Evolutionary conservation across 2,329 filamentous ascomycete species (phyloP).

Genomic region (Helicocarpus griseus): DNA sequence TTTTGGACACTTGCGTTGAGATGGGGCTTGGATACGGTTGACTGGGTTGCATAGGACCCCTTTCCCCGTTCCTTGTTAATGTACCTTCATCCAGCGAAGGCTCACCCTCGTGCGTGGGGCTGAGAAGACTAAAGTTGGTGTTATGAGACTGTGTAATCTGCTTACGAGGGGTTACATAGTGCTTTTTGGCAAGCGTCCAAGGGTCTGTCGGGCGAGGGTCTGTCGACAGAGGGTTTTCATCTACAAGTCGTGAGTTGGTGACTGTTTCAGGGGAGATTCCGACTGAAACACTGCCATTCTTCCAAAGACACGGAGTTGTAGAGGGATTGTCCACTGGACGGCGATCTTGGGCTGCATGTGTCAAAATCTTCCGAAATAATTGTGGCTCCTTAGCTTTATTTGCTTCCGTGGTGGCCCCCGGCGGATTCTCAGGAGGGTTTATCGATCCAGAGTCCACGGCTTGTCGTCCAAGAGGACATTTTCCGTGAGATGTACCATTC

Average conservation of each 20-base stretch:
- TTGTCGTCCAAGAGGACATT: not conserved
- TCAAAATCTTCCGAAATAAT: not conserved
- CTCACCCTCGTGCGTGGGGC: conserved; percentile 8
- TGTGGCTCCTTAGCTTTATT: not conserved
- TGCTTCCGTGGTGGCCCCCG: not conserved
- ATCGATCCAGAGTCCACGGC: not conserved
- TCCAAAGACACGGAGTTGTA: not conserved
- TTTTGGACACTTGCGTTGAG: not conserved
- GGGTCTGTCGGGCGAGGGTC: conserved; percentile 19
- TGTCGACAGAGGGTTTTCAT: not conserved
- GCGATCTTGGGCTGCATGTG: not conserved
- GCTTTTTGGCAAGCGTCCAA: conserved; percentile 28
- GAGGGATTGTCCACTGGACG: not conserved
- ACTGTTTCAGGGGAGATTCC: not conserved
- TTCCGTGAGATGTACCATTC: conserved; percentile 1
- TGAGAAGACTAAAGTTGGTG: conserved; percentile 12
- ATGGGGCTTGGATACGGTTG: not conserved
- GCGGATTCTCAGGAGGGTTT: not conserved
- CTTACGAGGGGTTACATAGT: conserved; percentile 11
- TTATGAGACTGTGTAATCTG: not conserved
- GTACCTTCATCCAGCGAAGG: not conserved
- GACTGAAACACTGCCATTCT: not conserved
- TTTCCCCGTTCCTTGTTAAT: not conserved
- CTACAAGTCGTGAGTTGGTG: not conserved
- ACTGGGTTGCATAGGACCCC: not conserved